Percentiles rank a stretch among this genome's conserved stretches.
phyloP scores from a whole-genome alignment of 345 rosid species.

The Linum trigynum region DNA sequence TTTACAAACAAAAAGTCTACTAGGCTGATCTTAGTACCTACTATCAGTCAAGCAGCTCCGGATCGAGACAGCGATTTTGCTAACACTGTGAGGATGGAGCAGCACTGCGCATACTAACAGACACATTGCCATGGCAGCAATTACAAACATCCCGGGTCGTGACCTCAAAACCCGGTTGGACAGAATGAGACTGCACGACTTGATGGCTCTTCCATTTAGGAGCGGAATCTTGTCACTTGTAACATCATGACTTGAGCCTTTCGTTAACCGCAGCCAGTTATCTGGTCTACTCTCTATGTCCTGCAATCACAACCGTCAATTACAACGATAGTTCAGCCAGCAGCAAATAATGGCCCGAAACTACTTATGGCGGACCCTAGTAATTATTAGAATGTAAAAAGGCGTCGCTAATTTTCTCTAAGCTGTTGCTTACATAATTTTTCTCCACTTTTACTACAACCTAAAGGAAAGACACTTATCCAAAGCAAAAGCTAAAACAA shows the following conservation, averaged over 20 bases:
- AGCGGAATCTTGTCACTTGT: conserved; percentile 40
- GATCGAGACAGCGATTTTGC: conserved; percentile 58
- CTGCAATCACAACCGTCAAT: conserved; percentile 30
- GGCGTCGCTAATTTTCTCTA: too few relatives aligned
- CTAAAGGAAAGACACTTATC: neutral
- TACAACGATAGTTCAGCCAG: neutral
- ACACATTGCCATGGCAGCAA: conserved; percentile 46
- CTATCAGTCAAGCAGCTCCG: conserved; percentile 39
- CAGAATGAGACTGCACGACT: conserved; percentile 27
- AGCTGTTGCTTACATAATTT: too few relatives aligned
- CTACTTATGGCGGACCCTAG: too few relatives aligned
- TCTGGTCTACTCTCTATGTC: conserved; percentile 27
- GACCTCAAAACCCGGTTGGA: conserved; percentile 26
- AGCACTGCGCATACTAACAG: conserved; percentile 56
- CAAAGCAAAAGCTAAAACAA: neutral
- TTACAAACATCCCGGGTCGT: conserved; percentile 35
- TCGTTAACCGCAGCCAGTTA: conserved; percentile 15
- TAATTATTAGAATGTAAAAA: too few relatives aligned
- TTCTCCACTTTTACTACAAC: too few relatives aligned
- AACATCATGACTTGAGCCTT: conserved; percentile 12
- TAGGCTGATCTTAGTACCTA: neutral
- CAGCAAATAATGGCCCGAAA: neutral
- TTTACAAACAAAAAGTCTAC: neutral
- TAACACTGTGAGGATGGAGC: conserved; percentile 64
- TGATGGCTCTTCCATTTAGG: conserved; percentile 36